A percentile compares a stretch with the other conserved stretches of the same genome.
Conservation (phyloP, 257 asterid genomes). For the Fraxinus anomala region DNA sequence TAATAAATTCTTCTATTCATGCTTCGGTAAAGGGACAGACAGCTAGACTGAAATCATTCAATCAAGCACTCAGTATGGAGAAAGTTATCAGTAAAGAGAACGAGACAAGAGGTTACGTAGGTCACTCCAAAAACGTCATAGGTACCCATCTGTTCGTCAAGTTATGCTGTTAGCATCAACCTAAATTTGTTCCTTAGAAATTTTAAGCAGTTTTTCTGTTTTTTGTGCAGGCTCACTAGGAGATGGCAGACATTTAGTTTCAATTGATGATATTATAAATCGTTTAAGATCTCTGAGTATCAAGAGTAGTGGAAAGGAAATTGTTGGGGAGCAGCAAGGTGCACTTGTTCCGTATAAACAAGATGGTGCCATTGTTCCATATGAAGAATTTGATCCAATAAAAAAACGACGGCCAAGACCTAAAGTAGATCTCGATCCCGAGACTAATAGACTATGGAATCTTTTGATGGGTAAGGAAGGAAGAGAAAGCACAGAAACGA, state of each 20-base stretch:
- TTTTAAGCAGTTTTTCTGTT: not conserved
- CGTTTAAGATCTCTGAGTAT: constrained; percentile 48
- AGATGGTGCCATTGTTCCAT: constrained; percentile 62
- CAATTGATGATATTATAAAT: constrained; percentile 46
- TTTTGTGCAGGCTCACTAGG: constrained; percentile 52
- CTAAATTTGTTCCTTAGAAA: constrained; percentile 14
- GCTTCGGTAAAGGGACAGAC: constrained; percentile 30
- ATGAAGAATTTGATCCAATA: constrained; percentile 44
- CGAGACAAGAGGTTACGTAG: constrained; percentile 30
- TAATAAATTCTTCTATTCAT: constrained; percentile 29
- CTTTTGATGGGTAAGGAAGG: constrained; percentile 79
- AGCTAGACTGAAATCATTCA: constrained; percentile 35
- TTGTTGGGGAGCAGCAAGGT: constrained; percentile 33
- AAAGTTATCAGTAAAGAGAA: constrained; percentile 39
- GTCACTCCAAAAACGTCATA: constrained; percentile 41
- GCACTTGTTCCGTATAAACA: constrained; percentile 75
- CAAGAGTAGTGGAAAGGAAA: constrained; percentile 32
- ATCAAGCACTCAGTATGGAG: constrained; percentile 32
- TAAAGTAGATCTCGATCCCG: constrained; percentile 91
- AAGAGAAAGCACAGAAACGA: constrained; percentile 53
- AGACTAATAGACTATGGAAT: constrained; percentile 83
- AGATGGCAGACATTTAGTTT: constrained; percentile 19
- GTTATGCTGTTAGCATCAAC: constrained; percentile 16
- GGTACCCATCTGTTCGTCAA: constrained; percentile 44
- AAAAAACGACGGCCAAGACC: constrained; percentile 68